A percentile compares a stretch with the other conserved stretches of the same genome.
phyloP scores from a whole-genome alignment of 257 asterid genomes.

The Avicennia marina region DNA sequence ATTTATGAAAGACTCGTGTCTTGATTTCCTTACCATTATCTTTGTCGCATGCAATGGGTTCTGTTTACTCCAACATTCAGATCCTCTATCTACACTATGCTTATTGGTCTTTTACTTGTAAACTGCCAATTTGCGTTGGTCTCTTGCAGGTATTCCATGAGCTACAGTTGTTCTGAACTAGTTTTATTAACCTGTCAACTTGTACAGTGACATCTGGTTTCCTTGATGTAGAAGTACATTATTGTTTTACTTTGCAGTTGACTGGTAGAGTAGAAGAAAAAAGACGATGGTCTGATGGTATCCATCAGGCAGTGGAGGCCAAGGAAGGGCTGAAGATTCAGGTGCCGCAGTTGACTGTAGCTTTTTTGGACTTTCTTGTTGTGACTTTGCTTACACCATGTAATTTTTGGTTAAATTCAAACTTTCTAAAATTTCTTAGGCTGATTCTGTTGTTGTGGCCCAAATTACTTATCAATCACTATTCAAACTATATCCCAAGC shows the following conservation, averaged over 20 bases:
- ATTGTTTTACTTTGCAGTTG: slow-evolving; percentile 47
- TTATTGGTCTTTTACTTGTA: background rate
- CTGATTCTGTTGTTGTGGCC: slow-evolving; percentile 95
- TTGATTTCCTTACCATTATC: too few species aligned
- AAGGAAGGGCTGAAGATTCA: slow-evolving; percentile 90
- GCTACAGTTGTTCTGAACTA: slow-evolving; percentile 2
- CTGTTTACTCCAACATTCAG: too few species aligned
- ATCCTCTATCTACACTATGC: too few species aligned
- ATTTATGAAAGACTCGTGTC: too few species aligned
- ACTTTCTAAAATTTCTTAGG: slow-evolving; percentile 42
- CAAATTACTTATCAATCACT: slow-evolving; percentile 97
- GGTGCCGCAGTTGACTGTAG: slow-evolving; percentile 33
- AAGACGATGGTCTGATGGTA: slow-evolving; percentile 96
- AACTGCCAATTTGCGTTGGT: slow-evolving; percentile 1
- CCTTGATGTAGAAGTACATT: slow-evolving; percentile 13
- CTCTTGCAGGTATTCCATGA: background rate
- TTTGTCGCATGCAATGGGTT: too few species aligned
- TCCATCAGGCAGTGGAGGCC: slow-evolving; percentile 99
- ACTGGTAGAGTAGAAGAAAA: slow-evolving; percentile 98
- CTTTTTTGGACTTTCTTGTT: slow-evolving; percentile 9
- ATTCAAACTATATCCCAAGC: slow-evolving; percentile 92
- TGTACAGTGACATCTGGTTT: background rate
- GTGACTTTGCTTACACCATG: background rate
- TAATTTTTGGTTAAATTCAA: slow-evolving; percentile 4
- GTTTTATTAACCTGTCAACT: background rate